Base-by-base conservation (phyloP, 1,284 basidiomycete genomes). In the Porogramme epimiltina region DNA sequence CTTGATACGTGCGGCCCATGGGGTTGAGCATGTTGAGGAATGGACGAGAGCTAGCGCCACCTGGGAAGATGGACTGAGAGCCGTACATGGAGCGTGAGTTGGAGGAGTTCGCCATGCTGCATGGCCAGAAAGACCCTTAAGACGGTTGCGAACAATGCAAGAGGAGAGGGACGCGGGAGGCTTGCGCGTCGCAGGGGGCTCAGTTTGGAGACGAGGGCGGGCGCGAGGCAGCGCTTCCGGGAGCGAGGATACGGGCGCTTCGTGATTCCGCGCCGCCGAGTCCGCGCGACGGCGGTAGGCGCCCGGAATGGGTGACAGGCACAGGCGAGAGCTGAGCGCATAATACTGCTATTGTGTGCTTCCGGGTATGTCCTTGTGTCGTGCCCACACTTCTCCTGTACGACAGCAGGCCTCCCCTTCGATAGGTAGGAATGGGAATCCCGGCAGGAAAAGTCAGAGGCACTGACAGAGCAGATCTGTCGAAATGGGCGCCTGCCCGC, bases 21-120 rank as follows among this genome's bases (percentile, higher is more conserved):
- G 91, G 89, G 64, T 93, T 93, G 36, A 93, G 76, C 76, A 89
- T 82, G 69, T 85, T 85, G 59, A 93, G 83, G 62, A 93, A 90
- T 3, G 85, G 83, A 38, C 83, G 79, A 38, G 86, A 87, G 62
- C 71, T 78, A 26, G 82, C 80, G 34, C 68, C 69, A 41, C 73
- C 74, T 36, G 74, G 74, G 51, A 74, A 74, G 56, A 78, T 66
- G 18, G 79, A 82, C 59, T 78, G 76, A 3, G 68, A 70, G 50
- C 61, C 64, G 57, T 67, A 62, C 38, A 68, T 54, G 20, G 68
- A 68, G 42, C 63, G 63, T 4, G 64, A 60, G 38, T 61, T 56
- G 22, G 64, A 52, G 10, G 53, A 49, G 34, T 41, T 40, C 34
- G 58, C 49, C 58, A 59, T 59, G 22, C 25, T 19, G 37, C 57